Evolutionary conservation across 2,329 filamentous ascomycete species (phyloP).

Genomic region (Colletotrichum australisinense): DNA sequence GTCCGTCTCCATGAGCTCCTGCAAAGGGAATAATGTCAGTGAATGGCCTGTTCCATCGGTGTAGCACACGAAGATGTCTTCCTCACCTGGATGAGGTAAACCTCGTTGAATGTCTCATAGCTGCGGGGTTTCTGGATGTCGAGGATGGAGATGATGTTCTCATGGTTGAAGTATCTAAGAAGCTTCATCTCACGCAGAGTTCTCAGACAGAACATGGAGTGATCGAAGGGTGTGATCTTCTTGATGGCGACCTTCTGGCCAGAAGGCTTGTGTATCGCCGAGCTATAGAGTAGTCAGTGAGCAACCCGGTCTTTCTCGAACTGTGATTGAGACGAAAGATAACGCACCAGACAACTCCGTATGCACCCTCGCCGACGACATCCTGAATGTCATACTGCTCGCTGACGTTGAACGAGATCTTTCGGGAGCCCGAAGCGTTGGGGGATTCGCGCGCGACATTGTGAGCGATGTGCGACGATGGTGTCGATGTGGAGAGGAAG

Average conservation of each 20-base stretch:
- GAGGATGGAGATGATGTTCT: constrained; percentile 99
- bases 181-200: constrained; percentile 99
- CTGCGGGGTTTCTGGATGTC: constrained; percentile 98
- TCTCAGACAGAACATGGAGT: constrained; percentile 98
- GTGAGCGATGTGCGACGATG: constrained; percentile 35
- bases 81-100: constrained; percentile 95
- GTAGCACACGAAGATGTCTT: neutral
- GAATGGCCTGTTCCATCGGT: neutral
- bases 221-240: constrained; percentile 99
- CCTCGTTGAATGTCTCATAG: constrained; percentile 96
- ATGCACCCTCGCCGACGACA: constrained; percentile 98
- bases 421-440: constrained; percentile 76
- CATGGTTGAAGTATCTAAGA: constrained; percentile 98
- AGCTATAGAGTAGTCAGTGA: constrained; percentile 64
- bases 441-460: constrained; percentile 70
- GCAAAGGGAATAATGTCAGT: constrained; percentile 35
- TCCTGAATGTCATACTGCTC: constrained; percentile 99
- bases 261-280: constrained; percentile 96
- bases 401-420: constrained; percentile 99
- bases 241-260: constrained; percentile 99
- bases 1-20: constrained; percentile 99
- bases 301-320: constrained; percentile 26
- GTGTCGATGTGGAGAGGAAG: constrained; percentile 15
- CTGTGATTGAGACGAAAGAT: neutral
- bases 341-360: constrained; percentile 95